Conservation (phyloP, 306 rosid genomes). For the Pyrus betulifolia region DNA sequence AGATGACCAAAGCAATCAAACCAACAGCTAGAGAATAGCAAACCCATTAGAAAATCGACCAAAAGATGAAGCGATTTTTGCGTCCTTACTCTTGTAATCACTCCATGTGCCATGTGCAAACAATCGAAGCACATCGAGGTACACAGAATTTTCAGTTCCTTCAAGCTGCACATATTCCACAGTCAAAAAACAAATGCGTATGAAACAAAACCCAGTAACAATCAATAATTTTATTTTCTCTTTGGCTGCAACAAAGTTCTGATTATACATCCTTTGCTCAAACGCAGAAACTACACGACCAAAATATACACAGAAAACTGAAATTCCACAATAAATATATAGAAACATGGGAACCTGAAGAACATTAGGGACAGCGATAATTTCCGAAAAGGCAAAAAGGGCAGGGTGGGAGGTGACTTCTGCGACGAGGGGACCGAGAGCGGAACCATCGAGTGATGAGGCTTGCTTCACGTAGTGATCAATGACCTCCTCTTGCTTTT, state of each 20-base stretch:
- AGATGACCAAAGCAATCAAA: not conserved
- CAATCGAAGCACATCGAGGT: slow-evolving; percentile 71
- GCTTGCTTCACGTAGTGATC: slow-evolving; percentile 75
- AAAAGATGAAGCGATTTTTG: not conserved
- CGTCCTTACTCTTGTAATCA: slow-evolving; percentile 74
- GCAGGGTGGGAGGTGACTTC: slow-evolving; percentile 85
- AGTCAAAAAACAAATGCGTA: slow-evolving; percentile 7
- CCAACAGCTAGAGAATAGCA: not conserved
- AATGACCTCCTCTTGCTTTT: slow-evolving; percentile 74
- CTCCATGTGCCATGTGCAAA: slow-evolving; percentile 93
- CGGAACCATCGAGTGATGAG: slow-evolving; percentile 39
- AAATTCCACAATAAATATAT: not conserved
- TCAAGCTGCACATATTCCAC: slow-evolving; percentile 48
- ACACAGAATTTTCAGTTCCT: slow-evolving; percentile 49
- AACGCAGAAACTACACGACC: not conserved
- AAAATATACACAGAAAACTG: not conserved
- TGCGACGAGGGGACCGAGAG: slow-evolving; percentile 41
- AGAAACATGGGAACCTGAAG: slow-evolving; percentile 39
- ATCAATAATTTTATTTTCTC: not conserved
- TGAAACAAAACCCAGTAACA: not conserved
- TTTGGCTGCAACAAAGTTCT: not conserved
- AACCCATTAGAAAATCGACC: not conserved
- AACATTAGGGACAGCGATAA: slow-evolving; percentile 67
- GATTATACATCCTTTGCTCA: not conserved
- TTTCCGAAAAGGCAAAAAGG: slow-evolving; percentile 86